Conservation (phyloP, 2,329 filamentous ascomycete species). For the Xylaria sp. region DNA sequence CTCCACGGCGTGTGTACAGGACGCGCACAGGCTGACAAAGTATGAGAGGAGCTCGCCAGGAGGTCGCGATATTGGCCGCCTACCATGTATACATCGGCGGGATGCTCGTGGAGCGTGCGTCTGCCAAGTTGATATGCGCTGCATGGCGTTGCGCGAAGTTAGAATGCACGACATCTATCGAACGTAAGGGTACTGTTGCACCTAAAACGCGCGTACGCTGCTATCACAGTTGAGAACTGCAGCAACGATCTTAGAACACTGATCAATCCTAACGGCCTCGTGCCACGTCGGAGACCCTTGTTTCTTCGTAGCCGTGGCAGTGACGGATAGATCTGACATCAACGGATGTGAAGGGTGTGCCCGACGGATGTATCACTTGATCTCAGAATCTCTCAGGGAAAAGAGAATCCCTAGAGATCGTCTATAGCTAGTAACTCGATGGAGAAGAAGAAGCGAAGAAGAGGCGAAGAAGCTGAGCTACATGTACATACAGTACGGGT, state of each 20-base stretch:
- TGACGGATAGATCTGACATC: no score
- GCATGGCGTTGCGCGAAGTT: neutral
- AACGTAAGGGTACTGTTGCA: neutral
- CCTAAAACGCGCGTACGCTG: neutral
- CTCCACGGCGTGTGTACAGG: neutral
- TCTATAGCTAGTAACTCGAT: no score
- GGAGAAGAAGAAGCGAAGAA: no score
- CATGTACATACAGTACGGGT: no score
- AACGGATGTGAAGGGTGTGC: no score
- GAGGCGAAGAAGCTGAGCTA: no score
- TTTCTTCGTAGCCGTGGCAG: neutral
- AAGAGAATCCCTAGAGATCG: no score
- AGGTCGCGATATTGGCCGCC: neutral
- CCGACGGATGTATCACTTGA: neutral
- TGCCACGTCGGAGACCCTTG: slow-evolving; percentile 9
- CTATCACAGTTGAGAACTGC: neutral
- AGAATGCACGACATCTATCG: neutral
- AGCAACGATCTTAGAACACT: neutral
- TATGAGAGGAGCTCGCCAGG: neutral
- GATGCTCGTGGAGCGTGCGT: no score
- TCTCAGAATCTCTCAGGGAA: no score
- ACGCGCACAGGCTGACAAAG: neutral
- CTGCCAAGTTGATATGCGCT: neutral
- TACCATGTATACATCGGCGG: no score
- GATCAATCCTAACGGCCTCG: slow-evolving; percentile 17